A percentile compares a stretch with the other conserved stretches of the same genome.
Conservation (phyloP, 148 eudicot genomes). For the Pharnaceum exiguum region DNA sequence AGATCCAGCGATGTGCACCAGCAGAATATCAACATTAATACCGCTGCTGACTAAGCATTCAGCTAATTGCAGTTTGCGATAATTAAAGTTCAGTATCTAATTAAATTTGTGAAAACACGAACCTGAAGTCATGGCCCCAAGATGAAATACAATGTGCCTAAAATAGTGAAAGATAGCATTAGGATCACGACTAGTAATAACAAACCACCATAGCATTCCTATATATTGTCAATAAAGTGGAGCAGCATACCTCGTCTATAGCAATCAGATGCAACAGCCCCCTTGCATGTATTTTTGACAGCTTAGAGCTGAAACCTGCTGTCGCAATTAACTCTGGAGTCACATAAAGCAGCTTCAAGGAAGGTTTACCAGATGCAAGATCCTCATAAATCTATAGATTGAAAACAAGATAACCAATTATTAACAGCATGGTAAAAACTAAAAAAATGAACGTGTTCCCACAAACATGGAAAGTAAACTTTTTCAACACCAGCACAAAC, state of each 20-base stretch:
- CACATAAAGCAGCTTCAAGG: slow-evolving; percentile 76
- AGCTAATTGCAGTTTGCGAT: background rate
- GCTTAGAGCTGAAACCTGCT: slow-evolving; percentile 62
- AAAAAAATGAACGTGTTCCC: background rate
- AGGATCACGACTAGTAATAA: slow-evolving; percentile 5
- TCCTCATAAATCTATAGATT: slow-evolving; percentile 75
- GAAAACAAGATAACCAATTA: slow-evolving; percentile 9
- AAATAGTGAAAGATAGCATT: slow-evolving; percentile 12
- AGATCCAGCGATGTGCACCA: too few relatives aligned
- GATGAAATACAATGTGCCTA: slow-evolving; percentile 97
- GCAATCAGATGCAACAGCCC: slow-evolving; percentile 88
- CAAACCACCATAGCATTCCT: background rate
- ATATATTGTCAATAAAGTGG: background rate
- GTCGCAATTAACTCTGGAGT: slow-evolving; percentile 95
- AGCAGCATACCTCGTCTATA: slow-evolving; percentile 76
- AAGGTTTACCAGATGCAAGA: slow-evolving; percentile 80
- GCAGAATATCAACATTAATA: background rate
- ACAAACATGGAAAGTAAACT: background rate
- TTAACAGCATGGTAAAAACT: slow-evolving; percentile 1
- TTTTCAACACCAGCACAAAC: too few relatives aligned
- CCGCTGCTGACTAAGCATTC: background rate
- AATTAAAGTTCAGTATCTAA: background rate
- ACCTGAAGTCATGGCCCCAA: slow-evolving; percentile 99
- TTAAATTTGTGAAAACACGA: too few relatives aligned
- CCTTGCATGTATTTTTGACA: slow-evolving; percentile 69